Percentiles rank a stretch among this genome's conserved stretches.
Evolutionary conservation across 441 rosid species (phyloP).

Genomic region (Eruca vesicaria): DNA sequence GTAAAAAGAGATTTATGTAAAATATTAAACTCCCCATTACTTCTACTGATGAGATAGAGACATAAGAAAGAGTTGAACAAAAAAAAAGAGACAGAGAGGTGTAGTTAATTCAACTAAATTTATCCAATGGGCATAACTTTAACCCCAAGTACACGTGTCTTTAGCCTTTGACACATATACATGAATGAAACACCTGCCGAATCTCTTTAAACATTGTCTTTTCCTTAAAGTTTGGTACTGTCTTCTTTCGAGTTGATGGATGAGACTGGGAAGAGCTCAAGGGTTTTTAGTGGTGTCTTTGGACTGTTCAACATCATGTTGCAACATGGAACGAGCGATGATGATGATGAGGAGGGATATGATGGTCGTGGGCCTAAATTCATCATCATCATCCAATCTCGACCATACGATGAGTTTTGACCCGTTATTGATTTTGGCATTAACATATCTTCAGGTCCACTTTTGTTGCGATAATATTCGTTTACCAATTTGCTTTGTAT

Average conservation of each 20-base stretch:
- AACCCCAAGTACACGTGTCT: constrained; percentile 29
- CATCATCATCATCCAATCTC: constrained; percentile 56
- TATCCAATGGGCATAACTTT: constrained; percentile 26
- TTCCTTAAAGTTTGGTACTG: constrained; percentile 32
- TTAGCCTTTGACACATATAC: constrained; percentile 11
- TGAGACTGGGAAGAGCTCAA: constrained; percentile 82
- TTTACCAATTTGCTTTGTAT: constrained; percentile 36
- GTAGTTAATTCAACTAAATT: constrained; percentile 16
- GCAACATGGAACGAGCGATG: constrained; percentile 30
- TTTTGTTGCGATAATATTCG: constrained; percentile 40
- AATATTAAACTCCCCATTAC: background rate
- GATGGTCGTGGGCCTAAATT: constrained; percentile 45
- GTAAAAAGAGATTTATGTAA: background rate
- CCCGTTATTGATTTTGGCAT: constrained; percentile 45
- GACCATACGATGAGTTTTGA: constrained; percentile 38
- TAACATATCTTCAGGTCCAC: constrained; percentile 45
- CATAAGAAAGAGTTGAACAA: constrained; percentile 8
- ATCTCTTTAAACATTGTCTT: constrained; percentile 35
- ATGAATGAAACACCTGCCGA: constrained; percentile 40
- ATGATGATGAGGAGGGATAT: constrained; percentile 33
- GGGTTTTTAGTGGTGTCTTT: constrained; percentile 70
- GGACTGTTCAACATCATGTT: constrained; percentile 32
- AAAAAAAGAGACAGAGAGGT: too few species aligned
- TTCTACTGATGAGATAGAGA: constrained; percentile 33
- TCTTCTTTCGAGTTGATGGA: constrained; percentile 70